Percentiles rank a stretch among this genome's conserved stretches.
These are phyloP conservation scores for Solanum hybrid DNA, from an alignment of 305 asterid species.

Conservation along the genomic window DNA sequence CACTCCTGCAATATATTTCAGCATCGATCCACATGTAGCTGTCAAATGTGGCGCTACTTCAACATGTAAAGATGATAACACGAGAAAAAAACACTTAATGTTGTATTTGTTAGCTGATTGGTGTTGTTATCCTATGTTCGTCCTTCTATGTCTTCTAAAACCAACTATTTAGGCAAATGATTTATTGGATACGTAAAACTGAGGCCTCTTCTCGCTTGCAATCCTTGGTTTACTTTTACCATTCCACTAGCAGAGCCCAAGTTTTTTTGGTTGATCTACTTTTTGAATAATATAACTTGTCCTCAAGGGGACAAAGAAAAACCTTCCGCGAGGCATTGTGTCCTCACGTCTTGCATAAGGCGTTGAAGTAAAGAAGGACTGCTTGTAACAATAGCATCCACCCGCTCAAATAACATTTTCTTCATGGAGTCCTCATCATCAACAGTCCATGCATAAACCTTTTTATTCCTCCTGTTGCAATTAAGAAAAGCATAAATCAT, in stretches of 20 bases:
- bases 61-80: neutral
- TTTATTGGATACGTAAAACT: neutral
- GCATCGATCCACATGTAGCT: neutral
- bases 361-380: constrained; percentile 68
- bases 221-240: neutral
- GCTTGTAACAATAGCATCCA: constrained; percentile 82
- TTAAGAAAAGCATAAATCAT: neutral
- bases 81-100: neutral
- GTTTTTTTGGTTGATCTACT: neutral
- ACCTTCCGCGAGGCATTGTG: constrained; percentile 62
- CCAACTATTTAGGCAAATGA: neutral
- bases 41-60: neutral
- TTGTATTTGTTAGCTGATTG: neutral
- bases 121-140: neutral
- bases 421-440: constrained; percentile 72
- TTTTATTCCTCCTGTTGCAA: constrained; percentile 65
- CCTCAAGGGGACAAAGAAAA: constrained; percentile 31
- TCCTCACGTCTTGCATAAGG: constrained; percentile 53
- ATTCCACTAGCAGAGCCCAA: neutral
- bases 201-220: neutral
- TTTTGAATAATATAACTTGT: neutral
- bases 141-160: neutral
- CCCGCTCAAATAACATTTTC: constrained; percentile 58
- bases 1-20: neutral
- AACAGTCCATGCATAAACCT: constrained; percentile 91